Base-by-base conservation (phyloP, 148 eudicot species). In the Heliamphora exappendiculata region DNA sequence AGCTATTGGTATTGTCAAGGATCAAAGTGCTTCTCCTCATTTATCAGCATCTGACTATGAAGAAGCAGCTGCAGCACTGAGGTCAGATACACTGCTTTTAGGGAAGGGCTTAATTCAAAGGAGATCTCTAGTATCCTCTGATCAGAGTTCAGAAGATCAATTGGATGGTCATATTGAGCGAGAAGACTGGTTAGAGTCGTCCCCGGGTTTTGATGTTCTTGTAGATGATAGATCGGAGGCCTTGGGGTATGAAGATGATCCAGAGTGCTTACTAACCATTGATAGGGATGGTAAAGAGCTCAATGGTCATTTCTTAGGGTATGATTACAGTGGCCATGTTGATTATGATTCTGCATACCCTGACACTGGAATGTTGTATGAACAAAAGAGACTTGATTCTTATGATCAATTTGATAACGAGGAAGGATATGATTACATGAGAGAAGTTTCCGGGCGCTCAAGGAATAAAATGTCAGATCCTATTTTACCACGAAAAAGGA, bases 131-230 rank as follows among this genome's bases (percentile, higher is more conserved):
- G 62, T 72, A 34, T 80, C 44, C 78, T 82, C 88, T 55, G 89
- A 80, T 80, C 84, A 78, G 73, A 86, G 83, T 74, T 85, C 91
- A 26, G 93, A 89, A 74, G 85, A 86, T 44, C 75, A 78, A 54
- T 78, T 76, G 72, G 87, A 85, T 71, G 81, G 62, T 41, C 74
- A 58, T 68, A 31, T 77, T 36, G 86, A 78, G 62, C 82, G 58
- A 20, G 92, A 91, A 78, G 88, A 86, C 70, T 82, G 86, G 84
- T 83, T 82, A 81, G 93, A 89, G 75, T 86, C 96, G 8, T 83
- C 91, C 45, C 90, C 90, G 24, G 93, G 91, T 17, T 86, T 88
- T 80, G 93, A 91, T 82, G 93, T 89, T 67, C 86, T 88, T 75
- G 93, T 90, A 64, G 89, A 89, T 76, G 86, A 85, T 62, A 57